These are phyloP conservation scores for Cymbidium sinense DNA, from an alignment of 106 monocot species.

Conservation along the genomic window DNA sequence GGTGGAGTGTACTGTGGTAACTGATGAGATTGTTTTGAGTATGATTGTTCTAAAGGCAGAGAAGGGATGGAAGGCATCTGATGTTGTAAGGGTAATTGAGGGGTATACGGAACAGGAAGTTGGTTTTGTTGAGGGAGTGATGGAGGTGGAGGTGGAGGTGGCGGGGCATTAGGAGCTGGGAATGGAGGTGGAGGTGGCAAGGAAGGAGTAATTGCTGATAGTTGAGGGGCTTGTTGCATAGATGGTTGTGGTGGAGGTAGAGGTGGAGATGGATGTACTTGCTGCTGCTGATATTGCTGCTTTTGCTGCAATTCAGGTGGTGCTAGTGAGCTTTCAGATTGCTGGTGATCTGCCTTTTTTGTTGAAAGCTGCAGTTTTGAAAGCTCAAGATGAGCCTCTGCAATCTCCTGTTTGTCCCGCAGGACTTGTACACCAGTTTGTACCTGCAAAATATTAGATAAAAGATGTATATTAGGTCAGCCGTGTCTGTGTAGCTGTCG, in stretches of 20 bases:
- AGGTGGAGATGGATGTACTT: too few relatives aligned
- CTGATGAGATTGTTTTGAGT: slow-evolving; percentile 28
- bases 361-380: slow-evolving; percentile 44
- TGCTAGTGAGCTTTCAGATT: not conserved
- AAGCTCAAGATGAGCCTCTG: slow-evolving; percentile 60
- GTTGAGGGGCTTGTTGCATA: slow-evolving; percentile 18
- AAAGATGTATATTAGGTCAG: not conserved
- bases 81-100: slow-evolving; percentile 19
- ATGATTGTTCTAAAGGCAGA: slow-evolving; percentile 23
- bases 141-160: slow-evolving; percentile 37
- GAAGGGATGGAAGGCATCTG: slow-evolving; percentile 39
- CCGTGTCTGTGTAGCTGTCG: too few relatives aligned
- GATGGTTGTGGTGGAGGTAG: not conserved
- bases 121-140: slow-evolving; percentile 26
- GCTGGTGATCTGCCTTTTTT: slow-evolving; percentile 19
- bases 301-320: slow-evolving; percentile 15
- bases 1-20: slow-evolving; percentile 9
- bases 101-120: slow-evolving; percentile 9
- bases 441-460: slow-evolving; percentile 34
- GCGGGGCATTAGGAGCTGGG: slow-evolving; percentile 34
- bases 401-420: slow-evolving; percentile 68
- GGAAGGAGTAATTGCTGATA: slow-evolving; percentile 4
- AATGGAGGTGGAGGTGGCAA: slow-evolving; percentile 20
- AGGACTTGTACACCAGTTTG: slow-evolving; percentile 66
- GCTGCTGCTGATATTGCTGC: slow-evolving; percentile 13